A percentile compares a stretch with the other conserved stretches of the same genome.
phyloP scores from a whole-genome alignment of 2,329 filamentous ascomycete species.

The Ceratocystis ficicola region DNA sequence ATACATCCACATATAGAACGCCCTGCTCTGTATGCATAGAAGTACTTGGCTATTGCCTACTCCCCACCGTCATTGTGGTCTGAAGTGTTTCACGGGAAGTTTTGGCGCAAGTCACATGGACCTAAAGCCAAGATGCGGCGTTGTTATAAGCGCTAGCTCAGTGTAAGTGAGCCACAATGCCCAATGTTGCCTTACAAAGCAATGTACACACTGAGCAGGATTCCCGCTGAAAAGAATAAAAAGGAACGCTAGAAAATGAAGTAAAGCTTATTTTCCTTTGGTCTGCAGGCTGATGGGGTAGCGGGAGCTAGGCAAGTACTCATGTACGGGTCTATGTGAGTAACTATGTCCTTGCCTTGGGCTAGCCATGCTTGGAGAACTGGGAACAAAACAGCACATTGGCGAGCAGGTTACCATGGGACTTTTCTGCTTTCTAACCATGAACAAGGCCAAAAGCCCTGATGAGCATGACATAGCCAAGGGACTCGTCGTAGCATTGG shows the following conservation, averaged over 20 bases:
- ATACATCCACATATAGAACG: not conserved
- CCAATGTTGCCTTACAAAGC: not conserved
- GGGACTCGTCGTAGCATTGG: not conserved
- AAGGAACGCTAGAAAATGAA: not conserved
- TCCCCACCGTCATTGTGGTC: not conserved
- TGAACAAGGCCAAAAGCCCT: not conserved
- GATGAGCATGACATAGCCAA: not conserved
- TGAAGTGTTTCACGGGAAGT: not conserved
- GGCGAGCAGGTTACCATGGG: not conserved
- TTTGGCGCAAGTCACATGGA: not conserved
- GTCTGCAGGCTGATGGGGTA: not conserved
- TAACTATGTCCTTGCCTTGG: not conserved
- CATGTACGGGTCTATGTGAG: not conserved
- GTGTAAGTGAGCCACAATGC: not conserved
- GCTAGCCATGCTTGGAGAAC: not conserved
- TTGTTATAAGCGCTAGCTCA: not conserved
- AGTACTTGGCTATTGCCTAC: not conserved
- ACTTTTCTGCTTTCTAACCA: not conserved
- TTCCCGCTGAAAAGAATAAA: not conserved
- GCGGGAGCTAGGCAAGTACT: not conserved
- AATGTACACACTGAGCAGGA: not conserved
- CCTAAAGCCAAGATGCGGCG: not conserved
- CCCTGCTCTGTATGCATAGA: not conserved
- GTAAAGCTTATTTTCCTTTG: not conserved
- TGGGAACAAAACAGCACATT: not conserved